These are phyloP conservation scores for Penicillium psychrosexuale DNA, from an alignment of 2,329 filamentous ascomycete genomes.

Conservation along the genomic window DNA sequence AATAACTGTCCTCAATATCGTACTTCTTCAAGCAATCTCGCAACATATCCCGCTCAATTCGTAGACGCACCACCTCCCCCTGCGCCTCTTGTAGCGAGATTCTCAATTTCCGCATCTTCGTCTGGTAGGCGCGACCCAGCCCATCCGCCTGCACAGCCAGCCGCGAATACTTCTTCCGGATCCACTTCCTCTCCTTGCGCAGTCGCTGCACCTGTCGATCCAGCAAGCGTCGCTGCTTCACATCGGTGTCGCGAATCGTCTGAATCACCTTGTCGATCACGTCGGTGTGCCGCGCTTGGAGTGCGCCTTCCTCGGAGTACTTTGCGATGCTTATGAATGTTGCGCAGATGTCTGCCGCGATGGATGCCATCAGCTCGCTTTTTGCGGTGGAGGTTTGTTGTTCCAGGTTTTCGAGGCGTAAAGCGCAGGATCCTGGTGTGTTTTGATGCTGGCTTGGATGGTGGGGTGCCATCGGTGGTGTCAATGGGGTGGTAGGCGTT, in stretches of 20 bases:
- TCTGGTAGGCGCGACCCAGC: slow-evolving; percentile 15
- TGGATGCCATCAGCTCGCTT: slow-evolving; percentile 21
- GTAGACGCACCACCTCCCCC: background rate
- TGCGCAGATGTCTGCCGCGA: slow-evolving; percentile 32
- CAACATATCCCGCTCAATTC: slow-evolving; percentile 3
- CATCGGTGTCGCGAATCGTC: slow-evolving; percentile 24
- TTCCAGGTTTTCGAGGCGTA: slow-evolving; percentile 25
- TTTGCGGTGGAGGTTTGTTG: slow-evolving; percentile 20
- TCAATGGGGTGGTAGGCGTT: background rate
- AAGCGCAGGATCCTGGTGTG: slow-evolving; percentile 14
- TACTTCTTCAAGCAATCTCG: background rate
- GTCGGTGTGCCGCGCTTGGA: slow-evolving; percentile 21
- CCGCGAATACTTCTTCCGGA: slow-evolving; percentile 21
- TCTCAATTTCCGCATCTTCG: slow-evolving; percentile 10
- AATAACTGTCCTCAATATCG: no score
- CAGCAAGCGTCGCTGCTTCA: slow-evolving; percentile 14
- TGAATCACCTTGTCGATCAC: slow-evolving; percentile 29
- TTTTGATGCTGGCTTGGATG: background rate
- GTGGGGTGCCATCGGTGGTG: background rate
- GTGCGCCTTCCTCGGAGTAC: slow-evolving; percentile 24
- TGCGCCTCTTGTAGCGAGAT: slow-evolving; percentile 2
- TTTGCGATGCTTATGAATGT: slow-evolving; percentile 30
- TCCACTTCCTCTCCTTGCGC: slow-evolving; percentile 18
- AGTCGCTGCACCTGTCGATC: slow-evolving; percentile 19
- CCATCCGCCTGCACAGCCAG: slow-evolving; percentile 17